Evolutionary conservation across 1,139 yeast species (phyloP), one percentile per base, ranked within the genome.

Genomic region (Meyerozyma carpophila): DNA sequence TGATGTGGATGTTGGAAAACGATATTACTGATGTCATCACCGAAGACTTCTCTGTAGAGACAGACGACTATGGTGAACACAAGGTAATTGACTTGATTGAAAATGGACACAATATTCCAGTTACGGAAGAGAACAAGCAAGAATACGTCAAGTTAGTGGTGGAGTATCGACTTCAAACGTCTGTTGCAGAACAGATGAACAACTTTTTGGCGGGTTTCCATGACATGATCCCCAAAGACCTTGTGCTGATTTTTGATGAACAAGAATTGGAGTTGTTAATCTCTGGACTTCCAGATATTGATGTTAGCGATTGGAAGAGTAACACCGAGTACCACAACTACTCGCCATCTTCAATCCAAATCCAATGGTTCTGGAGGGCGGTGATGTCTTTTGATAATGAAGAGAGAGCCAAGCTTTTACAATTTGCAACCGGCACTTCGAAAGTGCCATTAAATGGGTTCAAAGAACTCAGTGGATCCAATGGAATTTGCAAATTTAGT

Each of bases 321-420:
- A 86, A 93, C 61, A 79, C 96, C 1, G 74, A 73, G 2, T 93
- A 94, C 64, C 84, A 79, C 47, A 93, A 91, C 60, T 94, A 93
- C 62, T 79, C 91, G 0, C 77, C 94, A 2, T 78, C 89, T 1
- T 87, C 96, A 3, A 82, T 87, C 36, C 98, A 91, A 59, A 84
- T 94, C 47, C 91, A 86, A 59, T 93, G 98, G 90, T 94, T 93
- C 67, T 94, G 99, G 99, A 76, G 98, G 59, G 97, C 98, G 1
- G 97, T 94, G 13, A 81, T 90, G 56, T 88, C 97, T 1, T 93
- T 93, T 65, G 97, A 90, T 58, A 81, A 81, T 37, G 98, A 93
- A 62, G 98, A 93, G 59, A 76, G 96, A 44, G 99, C 98, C 16
- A 90, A 91, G 58, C 68, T 94, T 50, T 69, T 94, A 47, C 99